Conservation (phyloP, 805 yeast genomes). For the Lipomyces orientalis region DNA sequence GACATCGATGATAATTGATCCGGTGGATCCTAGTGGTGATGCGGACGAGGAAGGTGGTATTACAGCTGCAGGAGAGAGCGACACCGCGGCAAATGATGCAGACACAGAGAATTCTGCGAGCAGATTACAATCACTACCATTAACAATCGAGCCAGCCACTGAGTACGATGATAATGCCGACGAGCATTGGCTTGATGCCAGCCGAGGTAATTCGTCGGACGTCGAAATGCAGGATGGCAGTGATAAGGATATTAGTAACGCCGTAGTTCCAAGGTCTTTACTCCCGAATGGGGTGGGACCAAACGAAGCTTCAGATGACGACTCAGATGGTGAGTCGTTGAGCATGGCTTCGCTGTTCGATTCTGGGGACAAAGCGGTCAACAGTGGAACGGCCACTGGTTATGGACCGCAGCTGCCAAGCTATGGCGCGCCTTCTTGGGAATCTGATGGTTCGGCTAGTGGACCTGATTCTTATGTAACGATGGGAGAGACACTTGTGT, state of each 20-base stretch:
- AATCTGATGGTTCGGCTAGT: not conserved
- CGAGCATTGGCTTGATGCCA: slow-evolving; percentile 11
- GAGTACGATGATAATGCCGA: slow-evolving; percentile 17
- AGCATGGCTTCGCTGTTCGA: slow-evolving; percentile 2
- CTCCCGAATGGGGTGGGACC: slow-evolving; percentile 1
- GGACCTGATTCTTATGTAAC: slow-evolving; percentile 35
- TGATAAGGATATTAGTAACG: slow-evolving; percentile 20
- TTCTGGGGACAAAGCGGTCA: not conserved
- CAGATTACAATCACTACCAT: not conserved
- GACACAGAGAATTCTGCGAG: not conserved
- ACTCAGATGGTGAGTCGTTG: slow-evolving; percentile 5
- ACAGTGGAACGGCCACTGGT: not conserved
- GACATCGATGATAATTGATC: slow-evolving; percentile 12
- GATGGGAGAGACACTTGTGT: slow-evolving; percentile 55
- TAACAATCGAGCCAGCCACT: not conserved
- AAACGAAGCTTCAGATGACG: slow-evolving; percentile 16
- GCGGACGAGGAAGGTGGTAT: slow-evolving; percentile 7
- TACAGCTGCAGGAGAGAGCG: not conserved
- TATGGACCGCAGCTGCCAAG: not conserved
- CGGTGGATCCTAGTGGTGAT: not conserved
- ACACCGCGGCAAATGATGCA: not conserved
- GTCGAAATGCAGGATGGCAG: slow-evolving; percentile 32
- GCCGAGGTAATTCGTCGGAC: slow-evolving; percentile 14
- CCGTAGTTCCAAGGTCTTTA: not conserved
- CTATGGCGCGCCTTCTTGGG: slow-evolving; percentile 1